A percentile compares a stretch with the other conserved stretches of the same genome.
Conservation (phyloP, 1,139 yeast genomes). For the Meyerozyma carpophila region DNA sequence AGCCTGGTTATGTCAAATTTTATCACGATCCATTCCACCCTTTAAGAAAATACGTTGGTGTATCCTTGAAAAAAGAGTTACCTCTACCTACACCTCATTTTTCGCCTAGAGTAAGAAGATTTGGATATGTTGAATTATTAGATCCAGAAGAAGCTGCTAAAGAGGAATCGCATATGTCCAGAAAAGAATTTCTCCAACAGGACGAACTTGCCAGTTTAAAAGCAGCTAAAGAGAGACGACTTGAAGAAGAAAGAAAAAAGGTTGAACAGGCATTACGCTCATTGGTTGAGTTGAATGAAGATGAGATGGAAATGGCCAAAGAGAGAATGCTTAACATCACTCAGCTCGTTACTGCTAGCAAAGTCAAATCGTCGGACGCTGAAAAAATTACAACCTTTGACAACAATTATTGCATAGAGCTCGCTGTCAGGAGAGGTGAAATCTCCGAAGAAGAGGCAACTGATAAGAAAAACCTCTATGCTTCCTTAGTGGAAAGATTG, state of each 20-base stretch:
- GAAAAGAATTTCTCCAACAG: constrained; percentile 57
- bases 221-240: constrained; percentile 1
- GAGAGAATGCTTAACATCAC: constrained; percentile 46
- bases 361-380: constrained; percentile 48
- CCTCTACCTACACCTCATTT: constrained; percentile 85
- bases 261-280: constrained; percentile 1
- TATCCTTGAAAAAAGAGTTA: constrained; percentile 62
- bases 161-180: constrained; percentile 53
- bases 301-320: constrained; percentile 35
- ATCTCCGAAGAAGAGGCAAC: constrained; percentile 26
- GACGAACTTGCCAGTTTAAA: constrained; percentile 9
- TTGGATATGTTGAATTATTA: constrained; percentile 60
- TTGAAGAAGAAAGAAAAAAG: not conserved
- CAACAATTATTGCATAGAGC: constrained; percentile 42
- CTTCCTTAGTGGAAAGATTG: constrained; percentile 54
- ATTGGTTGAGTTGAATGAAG: constrained; percentile 22
- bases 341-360: constrained; percentile 21
- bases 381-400: constrained; percentile 51
- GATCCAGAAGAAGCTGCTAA: constrained; percentile 47
- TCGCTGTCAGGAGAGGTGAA: constrained; percentile 37
- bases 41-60: constrained; percentile 82
- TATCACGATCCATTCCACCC: constrained; percentile 98
- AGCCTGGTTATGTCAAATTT: constrained; percentile 90
- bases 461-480: constrained; percentile 17
- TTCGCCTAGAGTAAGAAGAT: constrained; percentile 77